Percentiles rank a stretch among this genome's conserved stretches.
Conservation (phyloP, 1,284 basidiomycete species). For the Rugosomyces carneus region DNA sequence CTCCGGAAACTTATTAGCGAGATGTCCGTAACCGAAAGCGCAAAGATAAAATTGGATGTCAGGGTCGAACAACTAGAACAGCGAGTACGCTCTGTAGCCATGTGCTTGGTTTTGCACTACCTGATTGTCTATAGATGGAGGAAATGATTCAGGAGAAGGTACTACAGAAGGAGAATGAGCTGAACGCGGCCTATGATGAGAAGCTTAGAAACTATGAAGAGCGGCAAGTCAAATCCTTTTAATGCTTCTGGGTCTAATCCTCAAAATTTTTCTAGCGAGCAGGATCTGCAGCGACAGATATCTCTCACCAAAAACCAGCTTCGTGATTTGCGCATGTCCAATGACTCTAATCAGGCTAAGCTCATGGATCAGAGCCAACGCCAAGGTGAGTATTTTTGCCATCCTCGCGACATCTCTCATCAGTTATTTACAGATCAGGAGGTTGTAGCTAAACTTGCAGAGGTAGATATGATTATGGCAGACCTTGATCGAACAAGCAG, state of each 20-base stretch:
- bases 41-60: constrained; percentile 70
- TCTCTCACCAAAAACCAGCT: constrained; percentile 83
- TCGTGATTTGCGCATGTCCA: constrained; percentile 81
- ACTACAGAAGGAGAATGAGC: constrained; percentile 86
- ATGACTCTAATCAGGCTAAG: constrained; percentile 89
- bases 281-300: constrained; percentile 85
- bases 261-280: constrained; percentile 55
- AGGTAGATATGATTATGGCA: constrained; percentile 88
- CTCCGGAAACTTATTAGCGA: constrained; percentile 70
- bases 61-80: constrained; percentile 77
- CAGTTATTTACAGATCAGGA: constrained; percentile 65
- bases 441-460: constrained; percentile 79
- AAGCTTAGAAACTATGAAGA: constrained; percentile 92
- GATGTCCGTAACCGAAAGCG: constrained; percentile 57
- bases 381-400: constrained; percentile 51
- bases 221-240: constrained; percentile 44
- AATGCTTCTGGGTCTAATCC: neutral
- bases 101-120: neutral
- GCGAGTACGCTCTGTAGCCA: constrained; percentile 48
- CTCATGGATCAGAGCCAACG: constrained; percentile 84
- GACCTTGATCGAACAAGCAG: constrained; percentile 92
- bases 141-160: constrained; percentile 82
- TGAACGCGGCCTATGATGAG: constrained; percentile 96
- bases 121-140: constrained; percentile 60
- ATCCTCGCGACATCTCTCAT: neutral